A percentile compares a stretch with the other conserved stretches of the same genome.
These are phyloP conservation scores for Ilyonectria destructans DNA, from an alignment of 2,329 filamentous ascomycete genomes.

Conservation along the genomic window DNA sequence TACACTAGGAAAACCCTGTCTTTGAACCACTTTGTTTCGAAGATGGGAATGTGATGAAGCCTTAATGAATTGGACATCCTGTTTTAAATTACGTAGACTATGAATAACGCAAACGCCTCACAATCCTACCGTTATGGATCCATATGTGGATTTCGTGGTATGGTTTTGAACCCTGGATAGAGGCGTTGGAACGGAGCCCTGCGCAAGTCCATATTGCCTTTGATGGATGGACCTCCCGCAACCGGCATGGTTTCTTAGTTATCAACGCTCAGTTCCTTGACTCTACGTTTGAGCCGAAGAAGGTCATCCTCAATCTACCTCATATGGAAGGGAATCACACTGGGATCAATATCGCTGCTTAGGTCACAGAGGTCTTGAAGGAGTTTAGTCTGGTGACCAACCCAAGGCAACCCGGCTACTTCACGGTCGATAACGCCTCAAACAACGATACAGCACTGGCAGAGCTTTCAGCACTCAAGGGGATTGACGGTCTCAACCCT, in stretches of 20 bases:
- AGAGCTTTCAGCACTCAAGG: not conserved
- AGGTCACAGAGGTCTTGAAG: not conserved
- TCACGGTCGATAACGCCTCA: not conserved
- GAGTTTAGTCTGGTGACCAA: not conserved
- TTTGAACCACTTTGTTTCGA: too few species aligned
- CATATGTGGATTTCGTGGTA: too few species aligned
- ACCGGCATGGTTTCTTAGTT: not conserved
- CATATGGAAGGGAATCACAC: not conserved
- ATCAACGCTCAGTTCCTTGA: not conserved
- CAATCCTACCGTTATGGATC: too few species aligned
- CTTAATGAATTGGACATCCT: too few species aligned
- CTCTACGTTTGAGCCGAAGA: not conserved
- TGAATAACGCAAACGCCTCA: too few species aligned
- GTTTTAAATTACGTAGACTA: too few species aligned
- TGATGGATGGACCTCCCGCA: slow-evolving; percentile 3
- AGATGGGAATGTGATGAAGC: too few species aligned
- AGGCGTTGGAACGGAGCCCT: not conserved
- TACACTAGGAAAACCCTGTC: too few species aligned
- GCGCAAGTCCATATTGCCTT: slow-evolving; percentile 1
- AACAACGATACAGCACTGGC: not conserved
- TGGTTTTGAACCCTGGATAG: not conserved
- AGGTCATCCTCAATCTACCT: not conserved
- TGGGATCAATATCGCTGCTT: not conserved
- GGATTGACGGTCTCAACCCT: not conserved
- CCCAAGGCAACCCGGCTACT: not conserved